Conservation (phyloP, 257 asterid species). For the Echium plantagineum region DNA sequence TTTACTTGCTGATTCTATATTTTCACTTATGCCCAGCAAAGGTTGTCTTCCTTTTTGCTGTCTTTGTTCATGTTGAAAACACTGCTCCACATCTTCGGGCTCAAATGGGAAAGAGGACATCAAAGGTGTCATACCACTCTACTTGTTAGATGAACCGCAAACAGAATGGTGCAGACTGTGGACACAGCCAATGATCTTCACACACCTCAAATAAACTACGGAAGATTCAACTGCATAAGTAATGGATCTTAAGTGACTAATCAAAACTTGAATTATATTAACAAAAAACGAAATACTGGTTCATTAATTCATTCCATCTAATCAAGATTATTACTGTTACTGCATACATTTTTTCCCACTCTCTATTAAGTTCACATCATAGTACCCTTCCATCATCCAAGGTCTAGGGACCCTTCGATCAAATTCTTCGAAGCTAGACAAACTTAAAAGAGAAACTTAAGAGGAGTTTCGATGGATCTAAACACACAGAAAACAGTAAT, state of each 20-base stretch:
- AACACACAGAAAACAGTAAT: no score
- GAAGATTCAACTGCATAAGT: neutral
- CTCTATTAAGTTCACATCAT: neutral
- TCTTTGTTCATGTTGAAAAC: constrained; percentile 23
- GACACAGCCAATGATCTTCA: neutral
- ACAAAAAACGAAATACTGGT: neutral
- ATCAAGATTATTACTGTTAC: neutral
- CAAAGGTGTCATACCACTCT: constrained; percentile 8
- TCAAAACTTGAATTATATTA: neutral
- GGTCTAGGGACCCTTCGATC: no score
- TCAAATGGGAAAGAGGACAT: constrained; percentile 22
- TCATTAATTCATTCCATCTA: neutral
- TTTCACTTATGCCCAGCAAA: constrained; percentile 19
- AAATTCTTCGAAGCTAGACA: no score
- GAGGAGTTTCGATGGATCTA: no score
- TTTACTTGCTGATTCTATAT: constrained; percentile 21
- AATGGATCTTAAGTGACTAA: neutral
- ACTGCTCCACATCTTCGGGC: constrained; percentile 33
- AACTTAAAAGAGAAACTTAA: no score
- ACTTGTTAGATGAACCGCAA: neutral
- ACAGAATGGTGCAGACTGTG: neutral
- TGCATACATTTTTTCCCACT: neutral
- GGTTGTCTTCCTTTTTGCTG: constrained; percentile 21
- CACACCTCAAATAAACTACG: neutral
- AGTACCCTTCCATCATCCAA: neutral